phyloP scores from a whole-genome alignment of 176 grass and related monocot species.

The Luzula sylvatica region DNA sequence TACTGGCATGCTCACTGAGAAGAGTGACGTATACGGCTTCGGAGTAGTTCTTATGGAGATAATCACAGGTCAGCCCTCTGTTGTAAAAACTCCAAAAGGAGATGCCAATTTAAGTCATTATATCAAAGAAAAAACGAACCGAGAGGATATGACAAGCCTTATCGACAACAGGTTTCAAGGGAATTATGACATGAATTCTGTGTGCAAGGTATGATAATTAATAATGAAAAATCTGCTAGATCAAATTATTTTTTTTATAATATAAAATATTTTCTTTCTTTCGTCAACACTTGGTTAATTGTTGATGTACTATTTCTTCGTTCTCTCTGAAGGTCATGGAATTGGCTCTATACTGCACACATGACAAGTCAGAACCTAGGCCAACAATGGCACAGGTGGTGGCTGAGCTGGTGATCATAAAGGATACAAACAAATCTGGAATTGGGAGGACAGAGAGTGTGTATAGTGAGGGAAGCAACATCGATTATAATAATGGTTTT shows the following conservation, averaged over 20 bases:
- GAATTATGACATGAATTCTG: conserved; percentile 1
- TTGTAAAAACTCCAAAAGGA: background rate
- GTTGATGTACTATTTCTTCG: too few relatives aligned
- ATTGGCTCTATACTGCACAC: background rate
- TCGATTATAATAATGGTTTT: too few relatives aligned
- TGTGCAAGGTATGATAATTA: background rate
- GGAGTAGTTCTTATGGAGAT: background rate
- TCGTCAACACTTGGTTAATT: too few relatives aligned
- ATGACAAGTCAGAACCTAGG: background rate
- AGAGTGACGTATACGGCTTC: conserved; percentile 6
- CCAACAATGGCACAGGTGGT: conserved; percentile 1
- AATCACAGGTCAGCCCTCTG: conserved; percentile 5
- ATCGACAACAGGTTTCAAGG: conserved; percentile 3
- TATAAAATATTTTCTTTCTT: too few relatives aligned
- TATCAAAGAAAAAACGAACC: conserved; percentile 2
- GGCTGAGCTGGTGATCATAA: background rate
- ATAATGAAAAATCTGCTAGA: too few relatives aligned
- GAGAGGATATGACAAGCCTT: background rate
- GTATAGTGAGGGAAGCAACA: too few relatives aligned
- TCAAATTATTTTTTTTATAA: too few relatives aligned
- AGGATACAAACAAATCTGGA: too few relatives aligned
- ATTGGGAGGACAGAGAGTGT: too few relatives aligned
- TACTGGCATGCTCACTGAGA: background rate
- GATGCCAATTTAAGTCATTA: background rate
- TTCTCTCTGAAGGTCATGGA: background rate